These are phyloP conservation scores for Nectriaceae sp. DNA, from an alignment of 2,329 filamentous ascomycete genomes.

Conservation along the genomic window DNA sequence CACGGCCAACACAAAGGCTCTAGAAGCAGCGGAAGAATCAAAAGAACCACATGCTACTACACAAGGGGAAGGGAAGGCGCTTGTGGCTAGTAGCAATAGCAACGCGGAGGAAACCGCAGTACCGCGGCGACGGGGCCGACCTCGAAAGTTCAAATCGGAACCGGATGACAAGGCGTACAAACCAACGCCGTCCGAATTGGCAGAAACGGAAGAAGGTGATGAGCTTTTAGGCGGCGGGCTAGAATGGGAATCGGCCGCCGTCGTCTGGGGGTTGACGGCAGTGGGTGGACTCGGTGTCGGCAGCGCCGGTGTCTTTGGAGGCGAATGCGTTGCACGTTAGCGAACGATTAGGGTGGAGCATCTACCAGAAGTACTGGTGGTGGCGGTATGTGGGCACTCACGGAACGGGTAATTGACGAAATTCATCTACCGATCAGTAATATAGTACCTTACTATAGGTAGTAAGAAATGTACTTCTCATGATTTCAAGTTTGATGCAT, in stretches of 20 bases:
- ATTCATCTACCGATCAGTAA: too few species aligned
- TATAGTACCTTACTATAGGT: too few species aligned
- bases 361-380: conserved; percentile 4
- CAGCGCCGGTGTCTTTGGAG: conserved; percentile 48
- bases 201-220: conserved; percentile 41
- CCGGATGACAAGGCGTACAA: conserved; percentile 39
- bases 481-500: too few species aligned
- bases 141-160: conserved; percentile 18
- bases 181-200: conserved; percentile 35
- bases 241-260: conserved; percentile 46
- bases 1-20: too few species aligned
- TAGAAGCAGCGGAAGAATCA: conserved; percentile 18
- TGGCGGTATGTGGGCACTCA: too few species aligned
- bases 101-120: background rate
- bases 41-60: conserved; percentile 1
- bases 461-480: too few species aligned
- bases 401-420: too few species aligned
- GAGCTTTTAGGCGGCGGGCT: conserved; percentile 34
- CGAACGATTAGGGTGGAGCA: background rate
- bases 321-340: conserved; percentile 45
- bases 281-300: conserved; percentile 47
- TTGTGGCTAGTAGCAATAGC: conserved; percentile 3
- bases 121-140: conserved; percentile 2
- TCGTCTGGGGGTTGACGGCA: conserved; percentile 48
- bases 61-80: conserved; percentile 1